Evolutionary conservation across 2,329 filamentous ascomycete species (phyloP).

Genomic region (Magnaporthiopsis rhizophila): DNA sequence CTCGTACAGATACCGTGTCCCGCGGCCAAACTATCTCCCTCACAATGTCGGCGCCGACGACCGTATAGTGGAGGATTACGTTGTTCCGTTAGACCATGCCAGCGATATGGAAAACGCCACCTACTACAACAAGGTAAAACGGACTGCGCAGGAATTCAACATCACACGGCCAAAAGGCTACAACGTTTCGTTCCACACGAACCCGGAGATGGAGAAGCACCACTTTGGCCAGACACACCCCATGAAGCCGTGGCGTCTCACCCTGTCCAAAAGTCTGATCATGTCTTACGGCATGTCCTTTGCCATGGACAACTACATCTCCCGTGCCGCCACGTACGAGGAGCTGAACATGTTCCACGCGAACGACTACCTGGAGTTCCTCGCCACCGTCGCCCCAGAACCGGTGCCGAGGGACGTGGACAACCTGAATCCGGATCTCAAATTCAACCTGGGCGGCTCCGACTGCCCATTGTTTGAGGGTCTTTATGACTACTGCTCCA

Average conservation of each 20-base stretch:
- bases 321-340: conserved; percentile 76
- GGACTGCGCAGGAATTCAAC: conserved; percentile 51
- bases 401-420: conserved; percentile 58
- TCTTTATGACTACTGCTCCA: conserved; percentile 87
- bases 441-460: conserved; percentile 80
- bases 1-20: conserved; percentile 44
- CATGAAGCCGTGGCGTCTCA: conserved; percentile 98
- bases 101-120: conserved; percentile 47
- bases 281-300: conserved; percentile 93
- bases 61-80: conserved; percentile 43
- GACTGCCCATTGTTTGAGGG: conserved; percentile 97
- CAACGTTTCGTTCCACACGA: conserved; percentile 91
- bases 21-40: conserved; percentile 53
- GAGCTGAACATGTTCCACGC: conserved; percentile 85
- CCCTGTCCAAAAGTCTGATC: conserved; percentile 89
- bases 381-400: conserved; percentile 63
- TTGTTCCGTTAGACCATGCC: conserved; percentile 39
- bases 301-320: conserved; percentile 90
- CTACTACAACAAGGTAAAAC: conserved; percentile 50
- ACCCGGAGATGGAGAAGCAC: conserved; percentile 88
- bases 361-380: conserved; percentile 82
- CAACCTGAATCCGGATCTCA: conserved; percentile 52
- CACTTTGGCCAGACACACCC: conserved; percentile 96
- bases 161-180: conserved; percentile 78
- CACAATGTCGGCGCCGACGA: conserved; percentile 43